These are phyloP conservation scores for Phoenix dactylifera DNA, from an alignment of 176 grass and related monocot species.

Conservation along the genomic window DNA sequence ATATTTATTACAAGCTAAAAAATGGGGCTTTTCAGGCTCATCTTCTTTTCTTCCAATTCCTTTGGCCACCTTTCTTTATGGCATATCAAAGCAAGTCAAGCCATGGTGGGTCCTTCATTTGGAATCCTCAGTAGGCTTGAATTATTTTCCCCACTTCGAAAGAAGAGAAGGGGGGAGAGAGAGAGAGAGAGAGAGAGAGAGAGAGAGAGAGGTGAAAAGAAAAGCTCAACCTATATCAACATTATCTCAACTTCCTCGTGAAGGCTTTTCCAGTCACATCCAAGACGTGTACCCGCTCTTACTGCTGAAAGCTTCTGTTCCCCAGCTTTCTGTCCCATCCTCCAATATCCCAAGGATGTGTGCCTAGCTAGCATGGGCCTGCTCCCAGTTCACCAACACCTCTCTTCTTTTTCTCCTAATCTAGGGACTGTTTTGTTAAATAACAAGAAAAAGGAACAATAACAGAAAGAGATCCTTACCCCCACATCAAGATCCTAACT, in stretches of 20 bases:
- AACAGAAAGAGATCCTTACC: constrained; percentile 8
- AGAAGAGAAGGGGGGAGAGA: too few species aligned
- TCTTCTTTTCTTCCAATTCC: too few species aligned
- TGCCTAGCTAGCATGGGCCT: background rate
- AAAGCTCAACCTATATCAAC: background rate
- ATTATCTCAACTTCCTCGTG: background rate
- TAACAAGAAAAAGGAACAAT: constrained; percentile 16
- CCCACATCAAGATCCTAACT: constrained; percentile 25
- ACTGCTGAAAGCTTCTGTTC: constrained; percentile 26
- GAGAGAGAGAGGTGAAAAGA: too few species aligned
- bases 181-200: too few species aligned
- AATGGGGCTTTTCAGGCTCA: too few species aligned
- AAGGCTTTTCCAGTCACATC: constrained; percentile 43
- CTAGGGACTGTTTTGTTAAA: constrained; percentile 16
- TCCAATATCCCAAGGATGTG: constrained; percentile 24
- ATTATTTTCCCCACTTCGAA: too few species aligned
- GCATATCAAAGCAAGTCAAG: too few species aligned
- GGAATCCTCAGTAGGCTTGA: too few species aligned
- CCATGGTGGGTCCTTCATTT: too few species aligned
- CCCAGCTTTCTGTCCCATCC: constrained; percentile 55
- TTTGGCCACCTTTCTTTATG: too few species aligned
- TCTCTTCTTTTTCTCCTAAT: constrained; percentile 1
- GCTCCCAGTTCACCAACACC: constrained; percentile 6
- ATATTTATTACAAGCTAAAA: too few species aligned
- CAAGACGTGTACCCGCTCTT: constrained; percentile 20